These are phyloP conservation scores for Colletotrichum sp. DNA, from an alignment of 2,329 filamentous ascomycete species.

Conservation along the genomic window DNA sequence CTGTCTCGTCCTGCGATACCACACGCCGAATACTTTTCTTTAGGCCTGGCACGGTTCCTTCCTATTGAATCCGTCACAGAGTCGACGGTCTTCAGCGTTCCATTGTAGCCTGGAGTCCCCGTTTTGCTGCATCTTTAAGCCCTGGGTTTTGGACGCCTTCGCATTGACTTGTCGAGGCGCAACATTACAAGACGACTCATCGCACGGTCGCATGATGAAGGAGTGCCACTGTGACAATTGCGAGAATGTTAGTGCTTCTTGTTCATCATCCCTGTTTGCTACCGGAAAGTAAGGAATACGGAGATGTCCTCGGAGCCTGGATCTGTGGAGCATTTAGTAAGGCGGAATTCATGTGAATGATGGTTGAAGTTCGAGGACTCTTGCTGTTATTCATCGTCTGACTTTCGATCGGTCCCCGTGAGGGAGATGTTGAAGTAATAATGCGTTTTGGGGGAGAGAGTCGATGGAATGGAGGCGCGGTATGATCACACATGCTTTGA, in stretches of 20 bases:
- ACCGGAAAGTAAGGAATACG: not conserved
- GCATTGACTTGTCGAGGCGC: not conserved
- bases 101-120: not conserved
- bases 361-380: too few species aligned
- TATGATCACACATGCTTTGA: too few species aligned
- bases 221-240: not conserved
- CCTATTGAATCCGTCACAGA: not conserved
- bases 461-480: too few species aligned
- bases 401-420: too few species aligned
- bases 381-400: too few species aligned
- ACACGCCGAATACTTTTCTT: not conserved
- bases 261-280: not conserved
- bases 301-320: not conserved
- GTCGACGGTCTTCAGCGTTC: not conserved
- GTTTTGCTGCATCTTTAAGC: not conserved
- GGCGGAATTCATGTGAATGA: too few species aligned
- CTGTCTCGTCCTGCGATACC: not conserved
- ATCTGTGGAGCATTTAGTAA: not conserved
- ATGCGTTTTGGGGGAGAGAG: too few species aligned
- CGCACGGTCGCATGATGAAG: not conserved
- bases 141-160: not conserved
- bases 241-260: not conserved
- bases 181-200: not conserved
- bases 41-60: not conserved
- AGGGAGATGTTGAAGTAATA: too few species aligned